These are phyloP conservation scores for Colletotrichum zoysiae DNA, from an alignment of 2,329 filamentous ascomycete genomes.

Conservation along the genomic window DNA sequence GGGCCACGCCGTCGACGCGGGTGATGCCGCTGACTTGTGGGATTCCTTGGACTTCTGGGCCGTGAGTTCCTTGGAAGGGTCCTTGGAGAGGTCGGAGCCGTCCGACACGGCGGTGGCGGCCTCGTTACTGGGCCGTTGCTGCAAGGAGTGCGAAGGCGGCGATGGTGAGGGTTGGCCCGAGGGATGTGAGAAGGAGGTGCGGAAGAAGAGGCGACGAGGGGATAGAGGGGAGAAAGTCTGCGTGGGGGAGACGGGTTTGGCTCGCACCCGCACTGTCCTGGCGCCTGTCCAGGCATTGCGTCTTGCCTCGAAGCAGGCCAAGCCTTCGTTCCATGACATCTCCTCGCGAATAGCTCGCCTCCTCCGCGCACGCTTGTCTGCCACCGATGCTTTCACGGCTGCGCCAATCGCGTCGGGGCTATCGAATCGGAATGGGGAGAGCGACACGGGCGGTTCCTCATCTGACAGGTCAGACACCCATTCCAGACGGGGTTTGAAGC, in stretches of 20 bases:
- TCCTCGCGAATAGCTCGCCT: slow-evolving; percentile 72
- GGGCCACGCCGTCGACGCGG: slow-evolving; percentile 54
- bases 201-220: slow-evolving; percentile 64
- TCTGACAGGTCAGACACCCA: slow-evolving; percentile 71
- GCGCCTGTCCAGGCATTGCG: slow-evolving; percentile 91
- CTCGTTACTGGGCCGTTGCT: slow-evolving; percentile 47
- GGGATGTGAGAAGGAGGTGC: slow-evolving; percentile 59
- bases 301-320: slow-evolving; percentile 82
- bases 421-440: slow-evolving; percentile 65
- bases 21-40: slow-evolving; percentile 46
- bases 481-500: slow-evolving; percentile 64
- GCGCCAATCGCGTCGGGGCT: slow-evolving; percentile 61
- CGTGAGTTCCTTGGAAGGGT: slow-evolving; percentile 50
- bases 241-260: slow-evolving; percentile 57
- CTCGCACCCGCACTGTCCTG: slow-evolving; percentile 66
- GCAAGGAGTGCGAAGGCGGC: slow-evolving; percentile 41
- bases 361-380: slow-evolving; percentile 66
- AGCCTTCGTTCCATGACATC: slow-evolving; percentile 82
- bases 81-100: slow-evolving; percentile 57
- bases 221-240: slow-evolving; percentile 60
- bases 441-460: slow-evolving; percentile 55
- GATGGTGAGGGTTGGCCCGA: slow-evolving; percentile 46
- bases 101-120: slow-evolving; percentile 56
- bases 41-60: slow-evolving; percentile 52
- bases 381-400: slow-evolving; percentile 55